Conservation (phyloP, 1,284 basidiomycete genomes). For the Cutaneotrichosporon daszewskae region DNA sequence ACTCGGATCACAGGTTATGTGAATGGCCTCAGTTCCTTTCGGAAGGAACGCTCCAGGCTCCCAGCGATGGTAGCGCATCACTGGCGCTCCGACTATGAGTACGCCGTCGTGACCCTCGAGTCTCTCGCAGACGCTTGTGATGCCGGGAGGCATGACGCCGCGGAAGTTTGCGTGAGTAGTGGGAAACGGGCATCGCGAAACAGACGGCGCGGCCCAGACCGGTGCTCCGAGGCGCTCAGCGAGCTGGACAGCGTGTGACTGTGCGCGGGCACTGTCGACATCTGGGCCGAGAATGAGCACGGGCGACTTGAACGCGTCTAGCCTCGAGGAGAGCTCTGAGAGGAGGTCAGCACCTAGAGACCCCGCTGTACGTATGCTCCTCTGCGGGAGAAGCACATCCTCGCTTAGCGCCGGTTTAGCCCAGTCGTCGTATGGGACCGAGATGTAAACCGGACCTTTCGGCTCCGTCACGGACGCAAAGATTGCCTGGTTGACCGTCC, state of each 20-base stretch:
- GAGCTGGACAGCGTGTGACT: neutral
- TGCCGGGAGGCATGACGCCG: constrained; percentile 8
- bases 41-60: constrained; percentile 8
- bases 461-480: constrained; percentile 6
- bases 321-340: neutral
- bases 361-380: neutral
- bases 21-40: constrained; percentile 2
- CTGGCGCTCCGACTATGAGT: constrained; percentile 9
- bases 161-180: constrained; percentile 7
- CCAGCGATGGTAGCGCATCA: constrained; percentile 13
- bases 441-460: constrained; percentile 8
- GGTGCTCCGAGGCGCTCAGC: constrained; percentile 8
- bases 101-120: constrained; percentile 10
- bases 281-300: constrained; percentile 13
- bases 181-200: constrained; percentile 9
- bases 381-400: constrained; percentile 3
- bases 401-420: neutral
- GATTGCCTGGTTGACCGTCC: constrained; percentile 6
- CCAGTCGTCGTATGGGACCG: constrained; percentile 15
- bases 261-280: constrained; percentile 6
- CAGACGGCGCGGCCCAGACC: constrained; percentile 11
- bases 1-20: constrained; percentile 7
- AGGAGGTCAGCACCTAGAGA: neutral
- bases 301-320: neutral
- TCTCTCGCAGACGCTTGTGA: constrained; percentile 3